These are phyloP conservation scores for Mycena floridula DNA, from an alignment of 768 basidiomycete species.

Conservation along the genomic window DNA sequence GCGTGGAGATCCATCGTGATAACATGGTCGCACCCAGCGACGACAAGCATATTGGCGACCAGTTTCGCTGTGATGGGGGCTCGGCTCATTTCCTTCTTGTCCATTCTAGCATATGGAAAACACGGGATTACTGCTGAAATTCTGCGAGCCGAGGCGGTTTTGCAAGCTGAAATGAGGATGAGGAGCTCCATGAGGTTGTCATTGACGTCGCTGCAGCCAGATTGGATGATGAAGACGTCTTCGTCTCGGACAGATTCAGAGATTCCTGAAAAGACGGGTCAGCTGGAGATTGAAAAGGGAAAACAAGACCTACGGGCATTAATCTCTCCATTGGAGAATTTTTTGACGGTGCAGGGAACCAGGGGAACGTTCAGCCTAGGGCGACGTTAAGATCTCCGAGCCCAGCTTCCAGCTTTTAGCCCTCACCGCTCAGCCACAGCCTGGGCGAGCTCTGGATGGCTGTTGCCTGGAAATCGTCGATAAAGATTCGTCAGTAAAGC, in stretches of 20 bases:
- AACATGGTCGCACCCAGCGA: constrained; percentile 96
- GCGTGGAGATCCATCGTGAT: constrained; percentile 99
- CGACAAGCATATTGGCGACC: constrained; percentile 95
- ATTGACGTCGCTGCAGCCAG: constrained; percentile 83
- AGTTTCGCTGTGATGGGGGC: constrained; percentile 98
- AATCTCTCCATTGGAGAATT: constrained; percentile 93
- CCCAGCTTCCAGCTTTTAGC: constrained; percentile 31
- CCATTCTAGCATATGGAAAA: constrained; percentile 94
- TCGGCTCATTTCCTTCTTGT: constrained; percentile 95
- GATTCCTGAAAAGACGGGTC: constrained; percentile 92
- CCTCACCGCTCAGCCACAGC: constrained; percentile 95
- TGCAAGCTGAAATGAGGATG: constrained; percentile 97
- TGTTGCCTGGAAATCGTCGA: constrained; percentile 71
- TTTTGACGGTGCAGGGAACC: constrained; percentile 78
- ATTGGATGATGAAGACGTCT: constrained; percentile 98
- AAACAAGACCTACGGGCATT: too few species aligned
- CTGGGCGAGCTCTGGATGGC: constrained; percentile 95
- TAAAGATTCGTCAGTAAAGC: constrained; percentile 2
- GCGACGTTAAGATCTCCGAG: too few species aligned
- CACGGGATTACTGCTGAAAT: constrained; percentile 98
- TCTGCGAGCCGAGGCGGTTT: constrained; percentile 88
- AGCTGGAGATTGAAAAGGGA: too few species aligned
- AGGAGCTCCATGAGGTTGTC: constrained; percentile 98
- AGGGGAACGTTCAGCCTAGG: constrained; percentile 89
- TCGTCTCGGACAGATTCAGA: constrained; percentile 94